Base-by-base conservation (phyloP, 1,139 yeast species). In the Yamadazyma trypodendri region DNA sequence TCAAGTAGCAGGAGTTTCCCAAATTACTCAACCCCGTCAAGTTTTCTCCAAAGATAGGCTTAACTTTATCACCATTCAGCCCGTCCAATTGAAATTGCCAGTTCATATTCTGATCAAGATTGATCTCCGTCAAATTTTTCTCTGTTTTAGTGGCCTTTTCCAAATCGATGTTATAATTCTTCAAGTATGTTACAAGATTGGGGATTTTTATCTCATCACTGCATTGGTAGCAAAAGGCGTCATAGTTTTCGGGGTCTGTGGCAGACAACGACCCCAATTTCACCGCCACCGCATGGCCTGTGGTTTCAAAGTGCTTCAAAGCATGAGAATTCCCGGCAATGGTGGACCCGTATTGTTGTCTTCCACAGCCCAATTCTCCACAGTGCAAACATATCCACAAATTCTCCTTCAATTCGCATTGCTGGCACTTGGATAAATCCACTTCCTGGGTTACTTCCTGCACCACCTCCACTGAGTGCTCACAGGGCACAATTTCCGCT, bases 311-410 rank as follows among this genome's bases (percentile, higher is more conserved):
- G 62, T 94, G 99, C 1, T 61, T 60, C 48, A 92, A 65, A 0
- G 96, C 97, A 59, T 92, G 98, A 0, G 96, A 83, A 53, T 90
- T 81, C 4, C 99, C 99, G 18, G 86, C 81, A 22, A 88, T 78
- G n/a, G 88, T 82, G 11, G 72, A 65, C 23, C 97, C 98, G 54
- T 85, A 87, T 59, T 92, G 98, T 25, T 81, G 81, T 48, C 99
- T 72, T 11, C 96, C 95, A 63, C 97, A 90, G 0, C 96, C 97
- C 21, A 88, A 69, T 45, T 80, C 77, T 0, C 97, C 97, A 65
- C 97, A 90, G 12, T 87, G 79, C 27, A 90, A 65, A 60, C 97
- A 90, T 9, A 88, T 82, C 97, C 97, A 90, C 20, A 89, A 63
- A 58, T 87, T 87, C 21, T 80, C 81, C 9, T 63, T 56, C n/a